Percentiles rank a stretch among this genome's conserved stretches.
Evolutionary conservation across 192 early-diverging fungal genomes (phyloP).

Genomic region (Backusella liffmaniae): DNA sequence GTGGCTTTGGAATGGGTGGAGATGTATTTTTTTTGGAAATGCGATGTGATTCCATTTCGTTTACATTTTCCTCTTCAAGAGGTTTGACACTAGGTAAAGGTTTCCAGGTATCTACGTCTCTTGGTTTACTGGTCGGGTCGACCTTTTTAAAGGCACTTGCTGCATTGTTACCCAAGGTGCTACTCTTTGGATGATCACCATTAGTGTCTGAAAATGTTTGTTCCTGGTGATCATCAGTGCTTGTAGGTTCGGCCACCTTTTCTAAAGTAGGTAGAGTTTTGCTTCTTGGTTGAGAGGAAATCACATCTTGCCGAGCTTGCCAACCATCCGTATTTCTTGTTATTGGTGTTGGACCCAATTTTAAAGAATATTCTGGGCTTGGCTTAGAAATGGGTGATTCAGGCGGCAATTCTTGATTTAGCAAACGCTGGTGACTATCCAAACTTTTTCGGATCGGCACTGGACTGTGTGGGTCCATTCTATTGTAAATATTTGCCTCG

Average conservation of each 20-base stretch:
- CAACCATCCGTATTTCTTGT: background rate
- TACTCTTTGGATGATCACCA: background rate
- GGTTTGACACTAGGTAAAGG: background rate
- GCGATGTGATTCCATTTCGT: background rate
- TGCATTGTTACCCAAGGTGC: background rate
- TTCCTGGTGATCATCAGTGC: background rate
- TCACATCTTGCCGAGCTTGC: background rate
- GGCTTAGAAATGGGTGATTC: background rate
- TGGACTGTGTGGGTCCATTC: background rate
- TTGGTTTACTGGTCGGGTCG: background rate
- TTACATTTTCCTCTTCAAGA: background rate
- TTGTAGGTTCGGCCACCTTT: background rate
- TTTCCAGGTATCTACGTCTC: background rate
- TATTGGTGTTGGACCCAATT: background rate
- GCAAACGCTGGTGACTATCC: background rate
- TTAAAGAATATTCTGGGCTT: background rate
- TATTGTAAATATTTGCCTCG: background rate
- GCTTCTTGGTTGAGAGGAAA: background rate
- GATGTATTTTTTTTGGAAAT: background rate
- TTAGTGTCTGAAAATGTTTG: background rate
- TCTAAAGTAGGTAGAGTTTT: background rate
- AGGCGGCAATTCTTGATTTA: background rate
- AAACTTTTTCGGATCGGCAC: background rate
- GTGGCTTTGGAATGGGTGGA: background rate
- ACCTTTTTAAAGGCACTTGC: background rate